phyloP scores from a whole-genome alignment of 768 basidiomycete genomes.

The Kwoniella newhampshirensis region DNA sequence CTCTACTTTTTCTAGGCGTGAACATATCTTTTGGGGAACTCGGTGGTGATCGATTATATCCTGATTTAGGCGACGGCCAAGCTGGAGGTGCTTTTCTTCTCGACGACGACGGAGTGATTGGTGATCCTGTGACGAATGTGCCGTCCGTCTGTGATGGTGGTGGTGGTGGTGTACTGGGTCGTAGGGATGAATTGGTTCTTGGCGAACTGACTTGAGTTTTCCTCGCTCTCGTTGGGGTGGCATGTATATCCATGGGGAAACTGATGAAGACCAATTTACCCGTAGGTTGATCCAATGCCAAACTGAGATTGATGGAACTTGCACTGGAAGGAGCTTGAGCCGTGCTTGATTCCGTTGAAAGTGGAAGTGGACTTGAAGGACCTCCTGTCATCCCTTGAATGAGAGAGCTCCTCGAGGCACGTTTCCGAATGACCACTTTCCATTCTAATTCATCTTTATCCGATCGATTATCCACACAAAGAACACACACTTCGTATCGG shows the following conservation, averaged over 20 bases:
- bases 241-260: conserved; percentile 32
- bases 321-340: conserved; percentile 32
- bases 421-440: conserved; percentile 57
- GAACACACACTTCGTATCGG: conserved; percentile 27
- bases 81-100: conserved; percentile 18
- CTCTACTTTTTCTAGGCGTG: conserved; percentile 12
- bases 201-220: conserved; percentile 5
- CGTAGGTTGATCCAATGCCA: conserved; percentile 40
- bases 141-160: neutral
- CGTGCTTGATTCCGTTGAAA: conserved; percentile 4
- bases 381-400: neutral
- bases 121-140: neutral
- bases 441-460: conserved; percentile 60
- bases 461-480: conserved; percentile 19
- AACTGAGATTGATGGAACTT: conserved; percentile 41
- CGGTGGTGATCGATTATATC: neutral
- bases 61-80: conserved; percentile 15
- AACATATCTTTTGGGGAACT: conserved; percentile 14
- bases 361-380: conserved; percentile 18
- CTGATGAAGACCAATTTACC: conserved; percentile 48
- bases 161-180: conserved; percentile 6
- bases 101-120: conserved; percentile 8
- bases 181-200: conserved; percentile 1
- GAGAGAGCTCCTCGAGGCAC: neutral
- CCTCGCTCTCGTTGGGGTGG: conserved; percentile 20